phyloP scores from a whole-genome alignment of 371 early-diverging fungal genomes.

The Lichtheimia ornata region DNA sequence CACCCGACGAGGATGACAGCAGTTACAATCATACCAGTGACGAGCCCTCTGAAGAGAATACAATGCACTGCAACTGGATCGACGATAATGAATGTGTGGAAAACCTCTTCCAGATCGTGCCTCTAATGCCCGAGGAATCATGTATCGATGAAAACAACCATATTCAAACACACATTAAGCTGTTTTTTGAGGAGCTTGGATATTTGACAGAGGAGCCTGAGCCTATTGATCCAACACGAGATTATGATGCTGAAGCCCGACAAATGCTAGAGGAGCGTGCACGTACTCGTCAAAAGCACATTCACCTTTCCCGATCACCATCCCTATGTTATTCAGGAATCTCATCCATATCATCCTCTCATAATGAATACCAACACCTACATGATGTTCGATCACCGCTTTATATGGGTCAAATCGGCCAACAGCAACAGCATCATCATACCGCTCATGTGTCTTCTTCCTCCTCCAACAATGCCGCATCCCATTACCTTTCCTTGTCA shows the following conservation, averaged over 20 bases:
- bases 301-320: constrained; percentile 16
- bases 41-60: constrained; percentile 1
- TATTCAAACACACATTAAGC: constrained; percentile 25
- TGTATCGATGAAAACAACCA: constrained; percentile 39
- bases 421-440: background rate
- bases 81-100: constrained; percentile 47
- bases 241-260: constrained; percentile 34
- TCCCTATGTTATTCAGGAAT: constrained; percentile 30
- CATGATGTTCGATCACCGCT: constrained; percentile 34
- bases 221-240: constrained; percentile 39
- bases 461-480: background rate
- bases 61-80: constrained; percentile 23
- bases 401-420: constrained; percentile 27
- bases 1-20: constrained; percentile 17
- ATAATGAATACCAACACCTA: constrained; percentile 13
- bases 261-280: constrained; percentile 18
- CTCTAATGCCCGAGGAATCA: constrained; percentile 44
- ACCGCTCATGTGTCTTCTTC: background rate
- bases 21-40: constrained; percentile 10
- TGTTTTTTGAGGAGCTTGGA: constrained; percentile 40
- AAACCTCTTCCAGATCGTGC: constrained; percentile 37
- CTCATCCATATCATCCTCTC: constrained; percentile 33
- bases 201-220: constrained; percentile 41
- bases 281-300: constrained; percentile 21
- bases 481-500: background rate